Conservation (phyloP, 768 basidiomycete species). For the Suillus sp. region DNA sequence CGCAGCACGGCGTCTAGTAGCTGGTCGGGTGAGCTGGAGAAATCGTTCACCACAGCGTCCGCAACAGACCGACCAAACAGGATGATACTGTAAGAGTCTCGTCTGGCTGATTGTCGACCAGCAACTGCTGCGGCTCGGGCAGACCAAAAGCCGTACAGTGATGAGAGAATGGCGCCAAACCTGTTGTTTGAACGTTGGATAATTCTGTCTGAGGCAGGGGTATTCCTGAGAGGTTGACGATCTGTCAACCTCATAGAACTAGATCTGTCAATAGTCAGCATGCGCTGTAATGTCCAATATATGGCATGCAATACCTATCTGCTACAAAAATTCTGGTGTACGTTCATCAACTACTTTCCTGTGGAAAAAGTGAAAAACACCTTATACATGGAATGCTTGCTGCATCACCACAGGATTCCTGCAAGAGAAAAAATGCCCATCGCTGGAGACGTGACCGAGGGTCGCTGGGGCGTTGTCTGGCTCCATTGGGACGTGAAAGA, state of each 20-base stretch:
- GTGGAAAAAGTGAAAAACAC: slow-evolving; percentile 21
- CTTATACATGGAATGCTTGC: slow-evolving; percentile 63
- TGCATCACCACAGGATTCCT: slow-evolving; percentile 53
- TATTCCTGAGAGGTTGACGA: slow-evolving; percentile 44
- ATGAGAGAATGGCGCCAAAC: slow-evolving; percentile 59
- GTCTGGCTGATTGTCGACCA: slow-evolving; percentile 32
- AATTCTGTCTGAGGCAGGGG: slow-evolving; percentile 45
- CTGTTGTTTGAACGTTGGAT: slow-evolving; percentile 43
- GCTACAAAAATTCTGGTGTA: slow-evolving; percentile 52
- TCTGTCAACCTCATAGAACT: slow-evolving; percentile 48
- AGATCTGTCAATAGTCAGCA: slow-evolving; percentile 39
- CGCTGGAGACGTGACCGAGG: slow-evolving; percentile 52
- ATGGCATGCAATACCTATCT: slow-evolving; percentile 39
- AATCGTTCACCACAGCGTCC: slow-evolving; percentile 45
- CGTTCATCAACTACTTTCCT: background rate
- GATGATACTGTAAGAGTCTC: slow-evolving; percentile 59
- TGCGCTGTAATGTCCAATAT: background rate
- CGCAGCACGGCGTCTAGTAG: slow-evolving; percentile 42
- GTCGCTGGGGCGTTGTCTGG: slow-evolving; percentile 30
- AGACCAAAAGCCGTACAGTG: slow-evolving; percentile 57
- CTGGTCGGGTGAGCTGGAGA: slow-evolving; percentile 45
- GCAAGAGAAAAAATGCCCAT: slow-evolving; percentile 58
- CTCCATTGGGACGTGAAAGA: slow-evolving; percentile 48
- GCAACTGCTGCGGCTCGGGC: slow-evolving; percentile 46
- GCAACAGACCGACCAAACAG: slow-evolving; percentile 39